Evolutionary conservation across 2,329 filamentous ascomycete species (phyloP), one percentile per base, ranked within the genome.

Genomic region (Hymenoscyphus occultus): DNA sequence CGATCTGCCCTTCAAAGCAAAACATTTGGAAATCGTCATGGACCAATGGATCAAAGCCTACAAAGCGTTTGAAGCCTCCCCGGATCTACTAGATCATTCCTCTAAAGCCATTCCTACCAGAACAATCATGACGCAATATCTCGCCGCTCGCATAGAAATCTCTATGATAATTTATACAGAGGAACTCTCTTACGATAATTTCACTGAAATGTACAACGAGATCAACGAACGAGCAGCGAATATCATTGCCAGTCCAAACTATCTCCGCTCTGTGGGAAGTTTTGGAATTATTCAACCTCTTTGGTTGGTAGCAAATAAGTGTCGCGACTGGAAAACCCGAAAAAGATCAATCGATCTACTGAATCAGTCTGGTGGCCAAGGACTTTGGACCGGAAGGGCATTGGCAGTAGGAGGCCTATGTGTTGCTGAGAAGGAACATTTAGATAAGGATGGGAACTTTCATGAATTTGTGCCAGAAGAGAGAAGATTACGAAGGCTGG

Each of bases 121-220:
- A 19, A 58, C 56, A 19, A 58, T 58, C 31, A 58, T 58, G 56
- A 58, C 56, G 13, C 56, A 39, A 35, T 58, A 58, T 16, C 56
- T 39, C 28, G 56, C 56, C 10, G 56, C 56, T 19, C 56, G 56
- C 28, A 39, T 58, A 58, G 31, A 58, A n/a, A 13, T 58, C 5
- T 35, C 56, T 13, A 58, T 39, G 31, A 31, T 39, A 10, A n/a
- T 58, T 31, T 39, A 58, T 16, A 39, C 16, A 28, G 31, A 58
- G 31, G 56, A 58, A 19, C 31, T 58, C 13, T 14, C 22, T 7
- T 58, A 58, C 28, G 56, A 58, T 39, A 16, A 16, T 3, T 58
- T 35, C 14, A 58, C 56, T 5, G 31, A 19, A 12, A 39, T 39
- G n/a, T 58, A 39, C 12, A 39, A 22, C 32, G 39, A 35, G 10